A percentile compares a stretch with the other conserved stretches of the same genome.
Evolutionary conservation across 2,329 filamentous ascomycete species (phyloP).

Genomic region (Aureobasidium sp.): DNA sequence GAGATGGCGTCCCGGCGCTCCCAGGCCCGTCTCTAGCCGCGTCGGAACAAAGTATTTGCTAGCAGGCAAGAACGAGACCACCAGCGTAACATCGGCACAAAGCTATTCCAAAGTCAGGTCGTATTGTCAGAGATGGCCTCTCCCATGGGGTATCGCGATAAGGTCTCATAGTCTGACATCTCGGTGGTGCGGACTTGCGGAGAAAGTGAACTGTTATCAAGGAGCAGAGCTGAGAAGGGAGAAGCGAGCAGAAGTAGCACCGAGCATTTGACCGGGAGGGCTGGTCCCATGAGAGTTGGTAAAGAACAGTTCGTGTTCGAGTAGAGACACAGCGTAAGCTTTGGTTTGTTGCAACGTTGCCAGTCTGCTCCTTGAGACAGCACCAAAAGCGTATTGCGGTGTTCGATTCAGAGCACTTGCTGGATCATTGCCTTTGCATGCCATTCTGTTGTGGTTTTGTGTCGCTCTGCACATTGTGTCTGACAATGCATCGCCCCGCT

Average conservation of each 20-base stretch:
- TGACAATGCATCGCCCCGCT: no score
- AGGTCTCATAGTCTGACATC: neutral
- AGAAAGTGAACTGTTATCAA: neutral
- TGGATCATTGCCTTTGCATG: no score
- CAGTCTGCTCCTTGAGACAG: neutral
- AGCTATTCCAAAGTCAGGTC: neutral
- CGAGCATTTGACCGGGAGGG: neutral
- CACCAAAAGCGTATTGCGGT: neutral
- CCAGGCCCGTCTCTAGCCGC: constrained; percentile 7
- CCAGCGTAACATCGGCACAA: constrained; percentile 4
- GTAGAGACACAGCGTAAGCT: neutral
- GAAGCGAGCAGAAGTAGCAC: neutral
- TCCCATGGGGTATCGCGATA: constrained; percentile 11
- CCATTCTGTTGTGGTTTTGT: neutral
- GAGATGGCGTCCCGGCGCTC: constrained; percentile 4
- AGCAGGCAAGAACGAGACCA: neutral
- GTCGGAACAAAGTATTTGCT: neutral
- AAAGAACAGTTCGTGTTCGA: neutral
- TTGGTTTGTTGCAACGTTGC: neutral
- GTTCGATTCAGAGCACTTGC: neutral
- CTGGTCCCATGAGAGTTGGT: neutral
- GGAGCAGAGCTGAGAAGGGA: neutral
- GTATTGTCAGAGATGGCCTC: constrained; percentile 1
- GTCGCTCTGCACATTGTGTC: neutral
- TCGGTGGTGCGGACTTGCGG: neutral